Evolutionary conservation across 306 rosid species (phyloP).

Genomic region (peach (Prunus persica)): DNA sequence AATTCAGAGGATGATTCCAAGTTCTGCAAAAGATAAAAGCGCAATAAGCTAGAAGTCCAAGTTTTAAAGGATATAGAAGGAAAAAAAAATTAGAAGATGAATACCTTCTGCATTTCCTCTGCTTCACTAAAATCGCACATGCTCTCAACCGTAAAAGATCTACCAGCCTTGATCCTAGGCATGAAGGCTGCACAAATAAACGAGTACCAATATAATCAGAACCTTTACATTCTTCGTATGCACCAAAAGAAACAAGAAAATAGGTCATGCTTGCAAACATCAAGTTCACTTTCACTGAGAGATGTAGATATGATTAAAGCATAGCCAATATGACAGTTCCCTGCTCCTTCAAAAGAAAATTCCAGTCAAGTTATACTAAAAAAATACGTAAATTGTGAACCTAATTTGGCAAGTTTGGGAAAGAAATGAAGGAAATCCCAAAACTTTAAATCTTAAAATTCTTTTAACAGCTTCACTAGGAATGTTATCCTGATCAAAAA

Average conservation of each 20-base stretch:
- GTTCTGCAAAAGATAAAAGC: slow-evolving; percentile 34
- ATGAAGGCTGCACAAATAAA: slow-evolving; percentile 65
- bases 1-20: slow-evolving; percentile 37
- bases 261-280: neutral
- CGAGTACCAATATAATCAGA: slow-evolving; percentile 16
- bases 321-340: neutral
- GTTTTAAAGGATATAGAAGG: neutral
- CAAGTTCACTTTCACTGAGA: neutral
- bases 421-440: neutral
- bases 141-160: slow-evolving; percentile 68
- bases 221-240: neutral
- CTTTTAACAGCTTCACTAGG: neutral
- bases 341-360: neutral
- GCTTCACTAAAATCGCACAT: slow-evolving; percentile 78
- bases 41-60: neutral
- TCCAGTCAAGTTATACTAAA: neutral
- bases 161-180: slow-evolving; percentile 80
- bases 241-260: neutral
- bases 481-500: no score
- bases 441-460: neutral
- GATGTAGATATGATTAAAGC: neutral
- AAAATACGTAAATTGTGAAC: neutral
- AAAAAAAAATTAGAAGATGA: slow-evolving; percentile 6
- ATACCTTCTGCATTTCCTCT: slow-evolving; percentile 63
- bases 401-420: neutral